phyloP scores from a whole-genome alignment of 2,329 filamentous ascomycete genomes.

The Cordyceps fumosorosea region DNA sequence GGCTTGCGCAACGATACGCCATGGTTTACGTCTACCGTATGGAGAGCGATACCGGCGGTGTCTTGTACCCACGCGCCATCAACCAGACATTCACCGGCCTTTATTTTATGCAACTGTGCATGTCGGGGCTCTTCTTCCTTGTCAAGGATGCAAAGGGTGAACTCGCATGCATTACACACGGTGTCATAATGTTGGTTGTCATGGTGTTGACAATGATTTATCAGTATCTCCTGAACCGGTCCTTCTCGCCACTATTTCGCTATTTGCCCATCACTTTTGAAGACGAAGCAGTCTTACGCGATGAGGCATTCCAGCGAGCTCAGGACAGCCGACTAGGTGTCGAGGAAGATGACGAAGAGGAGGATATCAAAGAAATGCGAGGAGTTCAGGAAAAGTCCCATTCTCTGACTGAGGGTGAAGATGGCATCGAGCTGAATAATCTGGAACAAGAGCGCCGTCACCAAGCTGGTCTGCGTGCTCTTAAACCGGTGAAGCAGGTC shows the following conservation, averaged over 20 bases:
- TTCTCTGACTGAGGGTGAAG: slow-evolving; percentile 26
- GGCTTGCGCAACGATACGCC: slow-evolving; percentile 94
- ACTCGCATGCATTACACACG: slow-evolving; percentile 65
- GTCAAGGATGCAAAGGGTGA: slow-evolving; percentile 49
- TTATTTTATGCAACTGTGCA: slow-evolving; percentile 87
- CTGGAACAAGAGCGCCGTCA: slow-evolving; percentile 19
- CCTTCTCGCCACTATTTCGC: slow-evolving; percentile 78
- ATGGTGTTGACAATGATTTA: slow-evolving; percentile 66
- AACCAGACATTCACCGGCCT: slow-evolving; percentile 93
- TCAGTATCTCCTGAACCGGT: slow-evolving; percentile 72
- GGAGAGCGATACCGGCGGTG: slow-evolving; percentile 81
- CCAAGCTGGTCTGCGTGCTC: slow-evolving; percentile 25
- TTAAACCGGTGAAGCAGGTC: slow-evolving; percentile 40
- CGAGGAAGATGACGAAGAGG: slow-evolving; percentile 43
- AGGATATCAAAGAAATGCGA: slow-evolving; percentile 23
- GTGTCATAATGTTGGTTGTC: slow-evolving; percentile 75
- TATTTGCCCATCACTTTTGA: slow-evolving; percentile 94
- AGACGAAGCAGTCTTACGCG: slow-evolving; percentile 86
- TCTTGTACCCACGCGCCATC: slow-evolving; percentile 85
- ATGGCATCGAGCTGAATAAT: slow-evolving; percentile 34
- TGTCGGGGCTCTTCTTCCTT: slow-evolving; percentile 87
- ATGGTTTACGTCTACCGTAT: slow-evolving; percentile 93
- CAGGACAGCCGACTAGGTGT: slow-evolving; percentile 66
- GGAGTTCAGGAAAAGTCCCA: slow-evolving; percentile 24
- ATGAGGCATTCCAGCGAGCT: slow-evolving; percentile 77